Base-by-base conservation (phyloP, 2,329 filamentous ascomycete genomes). In the Trichophyton mentagrophytes region DNA sequence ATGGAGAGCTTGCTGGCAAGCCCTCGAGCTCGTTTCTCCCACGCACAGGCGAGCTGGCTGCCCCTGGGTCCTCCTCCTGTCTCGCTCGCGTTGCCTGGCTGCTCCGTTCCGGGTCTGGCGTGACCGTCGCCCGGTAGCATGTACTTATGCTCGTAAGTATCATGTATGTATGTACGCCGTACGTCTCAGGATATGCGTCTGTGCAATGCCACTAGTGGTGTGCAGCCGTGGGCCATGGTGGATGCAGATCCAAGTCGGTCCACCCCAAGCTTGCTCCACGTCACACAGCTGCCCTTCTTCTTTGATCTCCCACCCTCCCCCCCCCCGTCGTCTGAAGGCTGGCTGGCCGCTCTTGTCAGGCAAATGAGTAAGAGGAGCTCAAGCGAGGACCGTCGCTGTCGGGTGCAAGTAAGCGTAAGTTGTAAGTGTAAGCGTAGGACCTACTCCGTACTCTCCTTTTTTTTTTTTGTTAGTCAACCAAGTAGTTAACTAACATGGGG, bases 121-220 rank as follows among this genome's bases (percentile, higher is more conserved):
- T 44, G 40, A 22, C 46, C 9, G 46, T 13, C 33, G 20, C n/a
- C 44, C 20, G 20, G 46, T 49, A 49, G 22, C 46, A 49, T 49
- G 22, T 49, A 49, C 46, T 9, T 49, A 27, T 49, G 46, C 11
- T 15, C 4, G 46, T 22, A 49, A 15, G 46, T 49, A 49, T 27
- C 40, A 27, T 27, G 20, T 49, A 49, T 22, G 46, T 27, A 27
- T 8, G 20, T 49, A 49, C 46, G 46, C 25, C 20, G 33, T 49
- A 49, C 46, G 46, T 49, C 20, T 27, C 46, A 49, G 46, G 46
- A 49, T 38, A 49, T 55, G 49, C 27, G 49, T 55, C 49, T 36
- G 49, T 55, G 49, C 49, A 17, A 55, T 55, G 11, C 33, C 49
- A 55, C 49, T 55, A 33, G 49, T 55, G 27, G 49, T 55, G 49